Conservation (phyloP, 306 rosid species). For the Alnus rubra region DNA sequence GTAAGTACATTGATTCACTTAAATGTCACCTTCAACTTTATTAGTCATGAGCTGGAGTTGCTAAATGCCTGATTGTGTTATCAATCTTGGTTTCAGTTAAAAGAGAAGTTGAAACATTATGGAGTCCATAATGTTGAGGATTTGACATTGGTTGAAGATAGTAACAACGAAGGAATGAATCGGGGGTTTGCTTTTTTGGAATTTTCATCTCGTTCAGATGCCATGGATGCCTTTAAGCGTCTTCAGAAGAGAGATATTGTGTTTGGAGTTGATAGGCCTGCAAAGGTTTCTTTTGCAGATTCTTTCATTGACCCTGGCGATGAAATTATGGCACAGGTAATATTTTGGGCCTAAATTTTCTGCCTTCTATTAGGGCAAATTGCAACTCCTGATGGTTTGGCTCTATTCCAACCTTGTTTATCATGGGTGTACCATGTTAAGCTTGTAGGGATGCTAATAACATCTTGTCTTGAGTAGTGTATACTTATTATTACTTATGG, state of each 20-base stretch:
- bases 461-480: not conserved
- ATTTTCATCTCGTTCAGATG: constrained; percentile 91
- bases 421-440: not conserved
- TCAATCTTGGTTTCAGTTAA: constrained; percentile 65
- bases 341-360: constrained; percentile 32
- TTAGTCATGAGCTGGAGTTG: constrained; percentile 32
- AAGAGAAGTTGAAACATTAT: constrained; percentile 89
- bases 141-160: constrained; percentile 85
- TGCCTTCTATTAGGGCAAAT: constrained; percentile 11
- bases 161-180: constrained; percentile 83
- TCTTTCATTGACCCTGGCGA: constrained; percentile 97
- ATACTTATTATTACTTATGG: not conserved
- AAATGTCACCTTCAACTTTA: constrained; percentile 13
- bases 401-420: constrained; percentile 10
- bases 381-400: constrained; percentile 17
- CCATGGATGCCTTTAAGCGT: constrained; percentile 96
- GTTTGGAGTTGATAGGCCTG: constrained; percentile 98
- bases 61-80: constrained; percentile 35
- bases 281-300: constrained; percentile 97
- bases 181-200: constrained; percentile 97
- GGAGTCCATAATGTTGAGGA: constrained; percentile 95
- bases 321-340: constrained; percentile 98
- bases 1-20: constrained; percentile 65
- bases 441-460: constrained; percentile 11
- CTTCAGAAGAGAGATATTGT: constrained; percentile 90